Evolutionary conservation across 1,284 basidiomycete genomes (phyloP).

Genomic region (Lentinus polychrous): DNA sequence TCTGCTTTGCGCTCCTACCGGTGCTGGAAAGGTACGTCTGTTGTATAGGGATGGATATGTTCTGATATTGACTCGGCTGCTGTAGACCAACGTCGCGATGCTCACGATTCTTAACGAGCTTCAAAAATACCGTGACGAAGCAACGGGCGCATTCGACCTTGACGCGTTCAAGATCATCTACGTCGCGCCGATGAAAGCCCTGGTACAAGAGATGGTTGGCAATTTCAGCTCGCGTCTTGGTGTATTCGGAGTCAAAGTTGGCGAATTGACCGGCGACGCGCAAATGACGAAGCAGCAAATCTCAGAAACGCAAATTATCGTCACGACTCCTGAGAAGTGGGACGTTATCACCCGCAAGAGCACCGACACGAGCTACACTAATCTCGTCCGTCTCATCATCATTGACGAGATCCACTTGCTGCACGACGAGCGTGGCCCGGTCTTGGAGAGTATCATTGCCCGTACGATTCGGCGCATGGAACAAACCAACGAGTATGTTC

Average conservation of each 20-base stretch:
- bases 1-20: conserved; percentile 95
- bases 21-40: conserved; percentile 84
- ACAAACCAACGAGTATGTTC: conserved; percentile 88
- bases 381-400: conserved; percentile 93
- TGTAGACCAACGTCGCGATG: conserved; percentile 96
- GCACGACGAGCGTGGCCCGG: conserved; percentile 98
- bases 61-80: conserved; percentile 7
- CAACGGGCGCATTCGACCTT: conserved; percentile 81
- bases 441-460: conserved; percentile 89
- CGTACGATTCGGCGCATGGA: conserved; percentile 94
- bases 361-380: conserved; percentile 96
- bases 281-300: conserved; percentile 99
- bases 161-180: conserved; percentile 97
- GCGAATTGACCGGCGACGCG: conserved; percentile 94
- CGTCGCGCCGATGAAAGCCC: conserved; percentile 97
- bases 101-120: conserved; percentile 88
- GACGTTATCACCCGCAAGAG: conserved; percentile 98
- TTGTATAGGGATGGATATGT: conserved; percentile 7
- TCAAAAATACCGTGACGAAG: conserved; percentile 76
- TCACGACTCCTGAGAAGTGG: conserved; percentile 99
- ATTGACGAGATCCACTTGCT: conserved; percentile 98
- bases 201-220: conserved; percentile 96
- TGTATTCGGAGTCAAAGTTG: conserved; percentile 82
- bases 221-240: conserved; percentile 85
- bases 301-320: conserved; percentile 95